Evolutionary conservation across 306 rosid species (phyloP), one percentile per base, ranked within the genome.

Genomic region (Vigna unguiculata): DNA sequence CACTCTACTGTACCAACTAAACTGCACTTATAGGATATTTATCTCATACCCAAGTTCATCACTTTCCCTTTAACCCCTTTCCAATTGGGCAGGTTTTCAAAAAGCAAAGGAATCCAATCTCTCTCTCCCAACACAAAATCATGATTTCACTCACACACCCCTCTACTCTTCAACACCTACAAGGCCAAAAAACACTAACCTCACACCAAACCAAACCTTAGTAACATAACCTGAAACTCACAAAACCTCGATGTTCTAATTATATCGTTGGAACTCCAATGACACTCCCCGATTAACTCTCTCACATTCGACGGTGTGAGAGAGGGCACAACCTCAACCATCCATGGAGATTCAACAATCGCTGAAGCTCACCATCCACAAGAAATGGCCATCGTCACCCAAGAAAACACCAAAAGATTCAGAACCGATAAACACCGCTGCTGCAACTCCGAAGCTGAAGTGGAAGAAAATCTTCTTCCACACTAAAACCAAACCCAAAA

Each of bases 381-480:
- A 69, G 15, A 81, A 74, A 38, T 64, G 85, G 79, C 58, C 16
- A 34, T 76, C 16, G 34, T 76, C 67, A 59, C 66, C 66, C 61
- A 77, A 20, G 80, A 25, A 22, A 51, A 71, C 66, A 7, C 62
- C 64, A 9, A 74, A 43, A 24, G 19, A 80, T 41, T 8, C 74
- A 7, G 84, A 80, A 15, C 48, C 58, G 4, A 52, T 12, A 22
- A 28, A 38, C 3, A 45, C 11, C 7, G 49, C 9, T 11, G 9
- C 45, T 11, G 9, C 45, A 40, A 30, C 82, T 49, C 82, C 91
- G 4, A 51, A 81, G 16, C 85, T 84, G 4, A 89, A 85, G 85
- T 95, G 99, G 99, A 90, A 87, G 85, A 78, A 87, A 58, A 74
- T 95, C 51, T 90, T 92, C 54, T 73, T 65, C 65, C 87, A 10